phyloP scores from a whole-genome alignment of 441 rosid genomes.

The Capsella rubella region DNA sequence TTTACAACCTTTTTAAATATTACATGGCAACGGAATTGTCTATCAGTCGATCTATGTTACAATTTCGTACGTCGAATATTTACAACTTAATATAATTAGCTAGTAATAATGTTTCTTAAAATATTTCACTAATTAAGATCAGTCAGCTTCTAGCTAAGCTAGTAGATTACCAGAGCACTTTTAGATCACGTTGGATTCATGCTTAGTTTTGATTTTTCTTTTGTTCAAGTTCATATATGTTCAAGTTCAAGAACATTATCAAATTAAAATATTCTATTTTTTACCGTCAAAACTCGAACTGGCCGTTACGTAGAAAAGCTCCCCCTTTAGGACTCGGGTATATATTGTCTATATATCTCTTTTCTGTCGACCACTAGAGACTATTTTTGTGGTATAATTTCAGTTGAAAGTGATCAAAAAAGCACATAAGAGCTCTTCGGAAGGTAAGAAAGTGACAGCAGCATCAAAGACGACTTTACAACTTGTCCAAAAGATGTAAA shows the following conservation, averaged over 20 bases:
- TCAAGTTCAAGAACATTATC: too few relatives aligned
- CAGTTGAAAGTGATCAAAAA: background rate
- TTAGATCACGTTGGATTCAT: background rate
- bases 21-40: background rate
- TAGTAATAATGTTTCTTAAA: background rate
- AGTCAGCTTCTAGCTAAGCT: background rate
- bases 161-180: conserved; percentile 3
- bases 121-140: background rate
- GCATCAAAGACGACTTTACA: conserved; percentile 5
- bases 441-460: conserved; percentile 12
- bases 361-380: too few relatives aligned
- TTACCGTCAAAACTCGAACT: too few relatives aligned
- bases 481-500: background rate
- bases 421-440: conserved; percentile 6
- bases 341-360: too few relatives aligned
- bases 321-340: too few relatives aligned
- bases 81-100: background rate
- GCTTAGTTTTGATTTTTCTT: too few relatives aligned
- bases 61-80: conserved; percentile 8
- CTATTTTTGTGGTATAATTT: too few relatives aligned
- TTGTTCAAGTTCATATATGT: too few relatives aligned
- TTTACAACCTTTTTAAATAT: conserved; percentile 14
- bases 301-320: too few relatives aligned
- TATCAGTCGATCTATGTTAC: conserved; percentile 3
- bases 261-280: too few relatives aligned